Percentiles rank a stretch among this genome's conserved stretches.
Conservation (phyloP, 2,329 filamentous ascomycete genomes). For the Phoma herbarum region DNA sequence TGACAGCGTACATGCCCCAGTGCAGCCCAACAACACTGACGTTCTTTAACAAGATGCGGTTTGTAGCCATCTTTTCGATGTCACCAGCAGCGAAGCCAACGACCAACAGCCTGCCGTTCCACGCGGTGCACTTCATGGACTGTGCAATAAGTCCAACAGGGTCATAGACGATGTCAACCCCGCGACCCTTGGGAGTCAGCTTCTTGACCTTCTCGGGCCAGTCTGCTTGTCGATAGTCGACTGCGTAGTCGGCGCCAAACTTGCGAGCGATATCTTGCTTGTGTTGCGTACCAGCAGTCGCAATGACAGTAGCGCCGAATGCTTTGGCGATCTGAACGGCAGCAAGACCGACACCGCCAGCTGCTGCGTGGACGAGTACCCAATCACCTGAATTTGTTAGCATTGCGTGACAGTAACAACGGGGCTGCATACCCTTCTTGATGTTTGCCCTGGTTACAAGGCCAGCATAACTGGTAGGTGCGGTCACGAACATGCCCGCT, state of each 20-base stretch:
- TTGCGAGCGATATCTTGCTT: constrained; percentile 81
- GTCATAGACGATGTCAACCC: constrained; percentile 95
- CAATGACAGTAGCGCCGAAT: constrained; percentile 89
- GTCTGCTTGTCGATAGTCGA: constrained; percentile 75
- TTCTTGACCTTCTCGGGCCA: constrained; percentile 76
- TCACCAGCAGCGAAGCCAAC: constrained; percentile 87
- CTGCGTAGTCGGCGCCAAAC: constrained; percentile 84
- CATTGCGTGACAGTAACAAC: not conserved
- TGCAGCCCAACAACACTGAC: constrained; percentile 88
- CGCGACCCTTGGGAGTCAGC: constrained; percentile 74
- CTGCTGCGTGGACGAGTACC: constrained; percentile 90
- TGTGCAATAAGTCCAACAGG: constrained; percentile 89
- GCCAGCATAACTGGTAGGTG: constrained; percentile 86
- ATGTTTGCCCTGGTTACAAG: constrained; percentile 80
- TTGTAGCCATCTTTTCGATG: constrained; percentile 93
- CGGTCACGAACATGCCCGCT: constrained; percentile 89
- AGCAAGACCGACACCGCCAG: constrained; percentile 88
- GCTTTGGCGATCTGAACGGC: constrained; percentile 96
- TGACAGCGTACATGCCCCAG: constrained; percentile 84
- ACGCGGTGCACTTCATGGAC: constrained; percentile 89
- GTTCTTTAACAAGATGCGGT: constrained; percentile 92
- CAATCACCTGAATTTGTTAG: constrained; percentile 68
- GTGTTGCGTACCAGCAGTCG: constrained; percentile 81
- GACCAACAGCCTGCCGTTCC: constrained; percentile 88
- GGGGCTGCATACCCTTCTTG: constrained; percentile 59